Evolutionary conservation across 257 asterid species (phyloP), one percentile per base, ranked within the genome.

Genomic region (Plantago ovata): DNA sequence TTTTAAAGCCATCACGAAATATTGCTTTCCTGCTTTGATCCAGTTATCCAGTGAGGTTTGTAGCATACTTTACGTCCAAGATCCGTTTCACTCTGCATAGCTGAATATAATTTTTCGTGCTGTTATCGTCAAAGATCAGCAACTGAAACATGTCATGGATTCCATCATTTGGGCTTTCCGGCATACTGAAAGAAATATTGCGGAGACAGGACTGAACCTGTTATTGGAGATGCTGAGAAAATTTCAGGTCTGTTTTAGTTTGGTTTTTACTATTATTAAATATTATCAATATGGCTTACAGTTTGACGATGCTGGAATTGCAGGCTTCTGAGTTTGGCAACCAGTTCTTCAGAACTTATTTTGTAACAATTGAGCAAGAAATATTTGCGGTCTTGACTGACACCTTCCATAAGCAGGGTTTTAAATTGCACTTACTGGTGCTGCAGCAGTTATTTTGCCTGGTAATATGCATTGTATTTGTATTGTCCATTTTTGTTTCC

Each of bases 111-210:
- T n/a, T n/a, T n/a, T n/a, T n/a, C n/a, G n/a, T n/a, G n/a, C n/a
- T n/a, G n/a, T n/a, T n/a, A n/a, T n/a, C n/a, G n/a, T n/a, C n/a
- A n/a, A n/a, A n/a, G n/a, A n/a, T n/a, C 94, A 93, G 97, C 97
- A 93, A 86, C 78, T 93, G 61, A 93, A 86, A 79, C 95, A 89
- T 64, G 95, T 93, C 28, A 84, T 86, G 94, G 99, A 93, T 78
- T 93, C 99, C 55, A 93, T 93, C 52, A 84, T 93, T 58, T 93
- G 99, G 99, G 97, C 97, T 56, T 89, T 93, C 84, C 95, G 99
- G 58, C 99, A 93, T 71, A 93, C 97, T 22, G 99, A 93, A 63
- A 79, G 99, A 63, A 93, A 93, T 74, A 84, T 93, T 69, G 99
- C 99, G 22, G 99, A 93, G 79, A 89, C 97, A 36, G 99, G 99